These are phyloP conservation scores for Trichophyton schoenleinii DNA, from an alignment of 2,329 filamentous ascomycete genomes.

Conservation along the genomic window DNA sequence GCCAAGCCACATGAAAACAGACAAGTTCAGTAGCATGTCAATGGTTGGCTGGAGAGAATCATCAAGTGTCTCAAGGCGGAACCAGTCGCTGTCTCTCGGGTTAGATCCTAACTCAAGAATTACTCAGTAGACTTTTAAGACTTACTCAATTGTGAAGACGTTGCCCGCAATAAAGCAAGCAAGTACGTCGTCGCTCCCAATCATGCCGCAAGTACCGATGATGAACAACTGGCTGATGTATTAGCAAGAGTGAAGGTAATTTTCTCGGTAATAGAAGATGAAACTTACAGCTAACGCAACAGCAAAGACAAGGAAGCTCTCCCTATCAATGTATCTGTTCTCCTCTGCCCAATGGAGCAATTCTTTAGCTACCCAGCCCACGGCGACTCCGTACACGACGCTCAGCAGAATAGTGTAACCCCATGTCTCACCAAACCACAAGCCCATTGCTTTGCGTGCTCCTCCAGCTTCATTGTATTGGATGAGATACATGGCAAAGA, in stretches of 20 bases:
- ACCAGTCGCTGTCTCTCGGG: conserved; percentile 57
- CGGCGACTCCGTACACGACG: conserved; percentile 59
- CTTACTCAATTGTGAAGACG: conserved; percentile 71
- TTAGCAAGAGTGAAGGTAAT: neutral
- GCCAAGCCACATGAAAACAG: conserved; percentile 84
- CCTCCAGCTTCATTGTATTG: conserved; percentile 52
- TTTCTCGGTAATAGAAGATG: neutral
- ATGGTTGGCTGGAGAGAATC: conserved; percentile 90
- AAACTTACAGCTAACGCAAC: conserved; percentile 62
- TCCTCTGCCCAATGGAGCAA: conserved; percentile 75
- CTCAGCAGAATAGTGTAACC: conserved; percentile 71
- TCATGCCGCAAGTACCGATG: conserved; percentile 70
- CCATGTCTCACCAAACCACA: conserved; percentile 82
- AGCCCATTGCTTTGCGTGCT: conserved; percentile 52
- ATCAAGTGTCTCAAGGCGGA: conserved; percentile 74
- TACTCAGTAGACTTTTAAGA: conserved; percentile 3
- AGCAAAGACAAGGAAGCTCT: conserved; percentile 78
- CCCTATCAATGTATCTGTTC: conserved; percentile 67
- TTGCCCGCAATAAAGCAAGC: conserved; percentile 91
- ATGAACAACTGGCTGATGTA: conserved; percentile 53
- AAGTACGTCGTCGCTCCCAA: conserved; percentile 79
- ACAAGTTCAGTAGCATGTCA: conserved; percentile 84
- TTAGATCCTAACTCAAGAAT: conserved; percentile 8
- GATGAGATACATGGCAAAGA: conserved; percentile 70
- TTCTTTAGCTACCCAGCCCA: conserved; percentile 72